Percentiles rank a stretch among this genome's conserved stretches.
These are phyloP conservation scores for Plantago coronopus DNA, from an alignment of 305 asterid species.

Conservation along the genomic window DNA sequence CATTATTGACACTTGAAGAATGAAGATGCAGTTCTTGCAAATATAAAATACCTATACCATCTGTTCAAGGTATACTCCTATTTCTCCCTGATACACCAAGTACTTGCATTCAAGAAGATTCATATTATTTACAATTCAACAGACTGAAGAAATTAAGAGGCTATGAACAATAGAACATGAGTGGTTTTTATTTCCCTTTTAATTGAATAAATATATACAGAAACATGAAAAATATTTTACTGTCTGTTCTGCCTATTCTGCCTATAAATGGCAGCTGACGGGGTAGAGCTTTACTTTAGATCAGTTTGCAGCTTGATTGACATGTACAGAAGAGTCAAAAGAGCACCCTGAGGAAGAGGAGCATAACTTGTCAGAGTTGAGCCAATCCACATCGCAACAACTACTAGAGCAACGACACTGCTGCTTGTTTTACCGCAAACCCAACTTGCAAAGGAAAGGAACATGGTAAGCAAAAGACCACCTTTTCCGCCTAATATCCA, in stretches of 20 bases:
- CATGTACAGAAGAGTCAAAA: conserved; percentile 78
- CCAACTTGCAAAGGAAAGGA: conserved; percentile 77
- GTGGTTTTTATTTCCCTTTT: conserved; percentile 1
- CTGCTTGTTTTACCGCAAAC: conserved; percentile 84
- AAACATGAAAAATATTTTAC: not conserved
- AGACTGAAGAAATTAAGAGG: not conserved
- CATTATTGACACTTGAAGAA: too few species aligned
- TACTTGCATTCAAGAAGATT: not conserved
- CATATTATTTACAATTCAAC: not conserved
- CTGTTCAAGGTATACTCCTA: not conserved
- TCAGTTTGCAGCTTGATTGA: conserved; percentile 74
- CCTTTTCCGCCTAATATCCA: conserved; percentile 75
- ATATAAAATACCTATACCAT: not conserved
- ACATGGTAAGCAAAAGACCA: conserved; percentile 64
- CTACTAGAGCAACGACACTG: conserved; percentile 54
- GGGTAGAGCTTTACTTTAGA: conserved; percentile 33
- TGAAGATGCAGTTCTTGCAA: too few species aligned
- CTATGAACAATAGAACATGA: conserved; percentile 11
- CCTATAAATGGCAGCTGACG: not conserved
- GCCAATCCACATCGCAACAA: conserved; percentile 76
- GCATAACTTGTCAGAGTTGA: conserved; percentile 64
- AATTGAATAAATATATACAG: conserved; percentile 19
- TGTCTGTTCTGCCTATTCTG: too few species aligned
- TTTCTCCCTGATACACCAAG: not conserved
- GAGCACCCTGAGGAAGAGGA: conserved; percentile 87